Conservation (phyloP, 495 filamentous ascomycete species). For the Xylaria acuta region DNA sequence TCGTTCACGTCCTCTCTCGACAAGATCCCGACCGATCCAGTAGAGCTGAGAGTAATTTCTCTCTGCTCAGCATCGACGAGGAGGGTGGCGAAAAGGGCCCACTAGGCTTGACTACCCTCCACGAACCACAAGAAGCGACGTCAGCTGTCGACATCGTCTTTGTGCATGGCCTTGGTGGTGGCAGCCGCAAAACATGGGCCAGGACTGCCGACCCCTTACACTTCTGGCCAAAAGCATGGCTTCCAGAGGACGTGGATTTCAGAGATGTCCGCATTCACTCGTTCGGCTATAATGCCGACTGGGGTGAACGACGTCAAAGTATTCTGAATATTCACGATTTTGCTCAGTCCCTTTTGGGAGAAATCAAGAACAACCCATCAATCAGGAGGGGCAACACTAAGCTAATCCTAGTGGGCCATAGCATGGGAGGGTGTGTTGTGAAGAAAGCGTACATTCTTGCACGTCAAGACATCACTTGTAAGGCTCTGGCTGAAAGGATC, state of each 20-base stretch:
- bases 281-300: conserved; percentile 43
- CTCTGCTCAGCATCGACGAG: conserved; percentile 7
- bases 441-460: conserved; percentile 52
- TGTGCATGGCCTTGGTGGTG: conserved; percentile 44
- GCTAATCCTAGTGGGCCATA: conserved; percentile 58
- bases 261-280: conserved; percentile 35
- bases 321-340: conserved; percentile 53
- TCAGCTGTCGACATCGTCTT: conserved; percentile 47
- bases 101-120: conserved; percentile 48
- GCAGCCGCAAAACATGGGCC: conserved; percentile 41
- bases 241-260: conserved; percentile 39
- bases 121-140: conserved; percentile 36
- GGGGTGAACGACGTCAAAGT: conserved; percentile 38
- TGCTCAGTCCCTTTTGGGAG: conserved; percentile 48
- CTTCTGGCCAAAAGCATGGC: conserved; percentile 43
- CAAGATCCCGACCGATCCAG: conserved; percentile 8
- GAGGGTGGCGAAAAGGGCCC: conserved; percentile 29
- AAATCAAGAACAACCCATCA: conserved; percentile 43
- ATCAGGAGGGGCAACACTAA: conserved; percentile 38
- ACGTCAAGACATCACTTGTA: conserved; percentile 35
- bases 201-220: conserved; percentile 31
- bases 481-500: conserved; percentile 42
- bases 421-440: conserved; percentile 61
- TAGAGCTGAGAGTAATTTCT: conserved; percentile 2
- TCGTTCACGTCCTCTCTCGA: conserved; percentile 18